Evolutionary conservation across 352 stramenopile genomes (phyloP).

Genomic region (Phytopythium delawarense): DNA sequence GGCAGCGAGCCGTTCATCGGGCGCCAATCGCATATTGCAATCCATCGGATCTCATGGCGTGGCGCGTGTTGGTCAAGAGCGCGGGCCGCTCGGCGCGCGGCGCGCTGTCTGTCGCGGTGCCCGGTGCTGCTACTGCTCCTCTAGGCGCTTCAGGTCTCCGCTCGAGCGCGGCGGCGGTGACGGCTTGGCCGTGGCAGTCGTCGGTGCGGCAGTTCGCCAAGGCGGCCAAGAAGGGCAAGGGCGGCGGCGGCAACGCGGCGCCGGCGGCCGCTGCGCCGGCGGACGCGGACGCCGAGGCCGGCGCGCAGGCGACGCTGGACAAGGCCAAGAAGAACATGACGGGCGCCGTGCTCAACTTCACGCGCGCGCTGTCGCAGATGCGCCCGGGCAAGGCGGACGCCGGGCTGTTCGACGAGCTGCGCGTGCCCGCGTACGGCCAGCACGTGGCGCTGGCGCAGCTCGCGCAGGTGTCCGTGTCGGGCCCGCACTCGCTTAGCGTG

Average conservation of each 20-base stretch:
- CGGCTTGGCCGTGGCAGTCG: background rate
- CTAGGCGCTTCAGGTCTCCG: slow-evolving; percentile 5
- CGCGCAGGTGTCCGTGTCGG: slow-evolving; percentile 66
- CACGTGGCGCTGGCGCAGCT: slow-evolving; percentile 74
- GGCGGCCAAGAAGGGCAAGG: slow-evolving; percentile 54
- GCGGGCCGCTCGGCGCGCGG: slow-evolving; percentile 16
- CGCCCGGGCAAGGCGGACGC: slow-evolving; percentile 72
- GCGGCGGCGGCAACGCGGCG: slow-evolving; percentile 8
- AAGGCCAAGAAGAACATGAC: slow-evolving; percentile 82
- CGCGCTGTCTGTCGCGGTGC: slow-evolving; percentile 9
- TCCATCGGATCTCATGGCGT: slow-evolving; percentile 18
- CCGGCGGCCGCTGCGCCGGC: slow-evolving; percentile 4
- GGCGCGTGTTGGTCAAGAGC: slow-evolving; percentile 16
- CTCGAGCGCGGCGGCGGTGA: background rate
- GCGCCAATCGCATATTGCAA: too few relatives aligned
- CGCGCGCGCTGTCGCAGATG: slow-evolving; percentile 68
- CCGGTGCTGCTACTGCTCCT: background rate
- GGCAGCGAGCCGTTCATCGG: background rate
- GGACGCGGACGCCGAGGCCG: slow-evolving; percentile 7
- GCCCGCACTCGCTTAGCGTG: slow-evolving; percentile 59
- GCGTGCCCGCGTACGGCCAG: slow-evolving; percentile 77
- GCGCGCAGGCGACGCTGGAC: slow-evolving; percentile 31
- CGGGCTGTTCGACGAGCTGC: slow-evolving; percentile 78
- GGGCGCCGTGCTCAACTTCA: slow-evolving; percentile 75
- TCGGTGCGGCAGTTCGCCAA: slow-evolving; percentile 58